Evolutionary conservation across 163 green algal species (phyloP).

Genomic region (Botryococcus braunii): DNA sequence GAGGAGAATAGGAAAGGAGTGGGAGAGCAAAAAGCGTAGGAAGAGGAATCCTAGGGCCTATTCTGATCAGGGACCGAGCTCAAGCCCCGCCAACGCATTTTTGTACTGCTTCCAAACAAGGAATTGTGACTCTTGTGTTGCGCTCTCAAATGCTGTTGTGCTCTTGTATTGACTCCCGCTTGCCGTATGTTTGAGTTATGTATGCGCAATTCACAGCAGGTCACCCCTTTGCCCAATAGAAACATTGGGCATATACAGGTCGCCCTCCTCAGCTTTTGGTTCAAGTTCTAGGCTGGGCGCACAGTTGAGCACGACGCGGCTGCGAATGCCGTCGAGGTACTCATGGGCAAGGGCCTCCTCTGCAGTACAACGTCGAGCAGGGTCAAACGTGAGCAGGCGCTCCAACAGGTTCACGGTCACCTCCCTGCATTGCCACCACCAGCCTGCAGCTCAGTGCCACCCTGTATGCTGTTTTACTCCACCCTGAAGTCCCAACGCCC

Average conservation of each 20-base stretch:
- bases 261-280: slow-evolving; percentile 5
- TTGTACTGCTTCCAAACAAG: too few relatives aligned
- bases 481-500: too few relatives aligned
- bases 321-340: slow-evolving; percentile 62
- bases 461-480: too few relatives aligned
- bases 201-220: not conserved
- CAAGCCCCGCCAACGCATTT: too few relatives aligned
- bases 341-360: slow-evolving; percentile 75
- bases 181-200: not conserved
- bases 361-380: slow-evolving; percentile 37
- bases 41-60: too few relatives aligned
- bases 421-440: too few relatives aligned
- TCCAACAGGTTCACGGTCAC: slow-evolving; percentile 69
- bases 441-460: too few relatives aligned
- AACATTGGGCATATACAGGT: not conserved
- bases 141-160: not conserved
- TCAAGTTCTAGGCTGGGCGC: slow-evolving; percentile 2
- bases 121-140: too few relatives aligned
- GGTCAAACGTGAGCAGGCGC: slow-evolving; percentile 80
- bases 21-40: too few relatives aligned
- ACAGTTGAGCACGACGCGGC: slow-evolving; percentile 3
- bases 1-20: too few relatives aligned
- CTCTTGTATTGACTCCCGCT: not conserved
- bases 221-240: not conserved
- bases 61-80: too few relatives aligned